Evolutionary conservation across 495 filamentous ascomycete species (phyloP).

Genomic region (Hapsidospora chrysogenum): DNA sequence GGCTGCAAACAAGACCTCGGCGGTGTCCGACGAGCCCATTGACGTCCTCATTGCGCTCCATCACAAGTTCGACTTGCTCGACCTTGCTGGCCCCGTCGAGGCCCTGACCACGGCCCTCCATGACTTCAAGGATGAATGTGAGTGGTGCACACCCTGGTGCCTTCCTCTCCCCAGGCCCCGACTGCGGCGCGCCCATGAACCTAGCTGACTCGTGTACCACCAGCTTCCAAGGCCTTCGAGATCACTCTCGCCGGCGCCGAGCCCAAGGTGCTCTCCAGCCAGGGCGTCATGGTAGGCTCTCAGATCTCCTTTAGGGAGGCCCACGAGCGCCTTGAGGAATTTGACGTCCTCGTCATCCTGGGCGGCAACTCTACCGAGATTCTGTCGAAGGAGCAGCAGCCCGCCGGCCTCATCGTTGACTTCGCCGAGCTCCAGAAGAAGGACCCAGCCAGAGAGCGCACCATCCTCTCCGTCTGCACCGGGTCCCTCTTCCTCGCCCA

Average conservation of each 20-base stretch:
- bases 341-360: conserved; percentile 54
- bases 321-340: conserved; percentile 43
- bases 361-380: conserved; percentile 39
- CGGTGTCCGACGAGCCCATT: conserved; percentile 31
- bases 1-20: conserved; percentile 26
- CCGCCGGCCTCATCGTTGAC: conserved; percentile 43
- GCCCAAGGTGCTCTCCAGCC: conserved; percentile 41
- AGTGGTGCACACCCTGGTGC: conserved; percentile 7
- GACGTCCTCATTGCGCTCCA: conserved; percentile 34
- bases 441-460: conserved; percentile 52
- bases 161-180: background rate
- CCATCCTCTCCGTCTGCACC: conserved; percentile 60
- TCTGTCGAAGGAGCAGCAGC: conserved; percentile 41
- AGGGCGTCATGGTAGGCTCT: conserved; percentile 60
- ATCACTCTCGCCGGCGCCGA: conserved; percentile 45
- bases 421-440: conserved; percentile 50
- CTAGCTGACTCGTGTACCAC: conserved; percentile 3
- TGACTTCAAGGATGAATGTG: conserved; percentile 43
- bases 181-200: background rate
- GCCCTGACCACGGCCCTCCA: conserved; percentile 41
- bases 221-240: conserved; percentile 44
- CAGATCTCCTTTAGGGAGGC: conserved; percentile 54
- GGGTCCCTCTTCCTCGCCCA: conserved; percentile 57
- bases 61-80: conserved; percentile 35
- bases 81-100: conserved; percentile 53